Base-by-base conservation (phyloP, 257 asterid genomes). In the Forsythia suspensa region DNA sequence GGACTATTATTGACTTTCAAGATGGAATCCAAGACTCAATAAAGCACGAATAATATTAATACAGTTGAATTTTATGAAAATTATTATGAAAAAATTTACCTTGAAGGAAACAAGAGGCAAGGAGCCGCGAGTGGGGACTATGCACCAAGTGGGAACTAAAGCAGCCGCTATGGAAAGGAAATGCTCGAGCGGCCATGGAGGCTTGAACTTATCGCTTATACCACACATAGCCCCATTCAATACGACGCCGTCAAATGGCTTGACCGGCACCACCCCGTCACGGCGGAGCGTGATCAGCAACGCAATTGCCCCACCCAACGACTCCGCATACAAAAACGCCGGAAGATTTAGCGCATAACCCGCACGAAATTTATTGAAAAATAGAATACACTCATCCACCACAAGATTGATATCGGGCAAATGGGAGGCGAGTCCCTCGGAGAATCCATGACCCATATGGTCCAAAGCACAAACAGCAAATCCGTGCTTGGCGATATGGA, bases 111-210 rank as follows among this genome's bases (percentile, higher is more conserved):
- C 92, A 18, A 78, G 75, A 0, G 95, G 95, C 3, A 95, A 1
- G 48, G 92, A 90, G 40, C 99, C 99, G 80, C 97, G 95, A 41
- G 98, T 94, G 20, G 99, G 99, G 3, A 95, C 92, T 74, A 95
- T 87, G 77, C 90, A 85, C 97, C 96, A 92, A 4, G 96, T 92
- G 3, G 97, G 97, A 8, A 91, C 73, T 70, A 91, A 71, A 78
- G 77, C 86, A 74, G 99, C 99, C 10, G 92, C 99, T 8, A 91
- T 43, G 7, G 93, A 92, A 2, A 95, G 94, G 48, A 95, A 89
- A 85, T 95, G 92, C 83, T 96, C 99, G 90, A 96, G 44, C 46
- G 99, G 99, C 99, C 99, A 96, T 76, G 97, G 92, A 10, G 99
- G 98, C 89, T 94, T 95, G 74, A 92, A 86, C 92, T 94, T 94